phyloP scores from a whole-genome alignment of 2,329 filamentous ascomycete genomes.

The Boeremia lycopersici region DNA sequence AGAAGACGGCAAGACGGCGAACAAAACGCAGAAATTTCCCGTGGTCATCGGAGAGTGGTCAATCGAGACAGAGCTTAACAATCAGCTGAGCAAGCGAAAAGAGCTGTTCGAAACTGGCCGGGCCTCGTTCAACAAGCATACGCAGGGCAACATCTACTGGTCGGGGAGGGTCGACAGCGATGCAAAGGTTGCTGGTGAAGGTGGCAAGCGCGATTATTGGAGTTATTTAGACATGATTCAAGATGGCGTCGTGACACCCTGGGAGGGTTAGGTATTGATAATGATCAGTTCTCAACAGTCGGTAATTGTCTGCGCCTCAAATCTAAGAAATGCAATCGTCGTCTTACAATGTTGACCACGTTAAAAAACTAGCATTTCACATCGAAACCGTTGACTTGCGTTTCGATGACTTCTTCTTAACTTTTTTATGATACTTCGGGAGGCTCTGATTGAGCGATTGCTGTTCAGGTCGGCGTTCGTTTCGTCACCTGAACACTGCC shows the following conservation, averaged over 20 bases:
- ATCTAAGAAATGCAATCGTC: neutral
- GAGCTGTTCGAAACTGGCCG: slow-evolving; percentile 37
- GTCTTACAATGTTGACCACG: no score
- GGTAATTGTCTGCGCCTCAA: neutral
- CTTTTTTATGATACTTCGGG: no score
- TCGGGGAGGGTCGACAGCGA: slow-evolving; percentile 20
- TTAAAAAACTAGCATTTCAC: no score
- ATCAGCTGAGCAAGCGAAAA: slow-evolving; percentile 35
- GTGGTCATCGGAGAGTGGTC: slow-evolving; percentile 45
- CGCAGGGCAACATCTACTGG: slow-evolving; percentile 27
- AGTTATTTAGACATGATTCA: slow-evolving; percentile 12
- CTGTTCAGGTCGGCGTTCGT: no score
- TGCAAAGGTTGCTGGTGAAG: slow-evolving; percentile 9
- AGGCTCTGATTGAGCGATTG: no score
- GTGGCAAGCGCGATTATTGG: slow-evolving; percentile 12
- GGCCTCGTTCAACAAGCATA: slow-evolving; percentile 40
- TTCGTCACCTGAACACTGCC: no score
- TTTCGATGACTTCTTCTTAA: no score
- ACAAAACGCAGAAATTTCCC: slow-evolving; percentile 19
- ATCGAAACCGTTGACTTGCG: no score
- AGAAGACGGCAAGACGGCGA: slow-evolving; percentile 18
- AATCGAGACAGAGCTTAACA: slow-evolving; percentile 42
- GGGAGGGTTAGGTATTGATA: neutral
- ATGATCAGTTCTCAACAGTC: neutral
- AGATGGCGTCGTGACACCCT: neutral